These are phyloP conservation scores for Aleurites moluccanus DNA, from an alignment of 441 rosid genomes.

Conservation along the genomic window DNA sequence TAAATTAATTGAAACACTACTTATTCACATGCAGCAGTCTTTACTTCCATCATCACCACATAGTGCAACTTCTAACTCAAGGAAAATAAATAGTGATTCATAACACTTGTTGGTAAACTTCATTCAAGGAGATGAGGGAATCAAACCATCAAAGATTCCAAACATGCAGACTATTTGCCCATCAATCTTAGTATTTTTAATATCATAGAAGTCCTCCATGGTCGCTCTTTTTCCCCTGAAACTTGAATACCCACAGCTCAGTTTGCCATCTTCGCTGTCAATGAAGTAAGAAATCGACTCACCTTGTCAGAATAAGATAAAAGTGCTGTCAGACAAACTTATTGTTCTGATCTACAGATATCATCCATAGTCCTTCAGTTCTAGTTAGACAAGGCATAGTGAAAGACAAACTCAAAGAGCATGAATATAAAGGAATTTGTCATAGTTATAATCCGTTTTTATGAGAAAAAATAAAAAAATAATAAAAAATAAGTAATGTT, in stretches of 20 bases:
- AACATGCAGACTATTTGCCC: constrained; percentile 85
- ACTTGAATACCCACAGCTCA: constrained; percentile 96
- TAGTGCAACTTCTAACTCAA: background rate
- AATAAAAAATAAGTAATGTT: background rate
- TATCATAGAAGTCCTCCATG: constrained; percentile 93
- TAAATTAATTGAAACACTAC: constrained; percentile 17
- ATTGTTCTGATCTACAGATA: background rate
- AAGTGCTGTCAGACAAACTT: background rate
- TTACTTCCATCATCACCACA: constrained; percentile 13
- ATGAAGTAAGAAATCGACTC: constrained; percentile 19
- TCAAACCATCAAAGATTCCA: constrained; percentile 95
- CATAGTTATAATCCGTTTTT: background rate
- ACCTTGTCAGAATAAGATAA: background rate
- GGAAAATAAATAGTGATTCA: background rate
- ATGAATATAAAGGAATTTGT: background rate
- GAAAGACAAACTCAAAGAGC: background rate
- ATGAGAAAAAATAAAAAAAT: too few relatives aligned
- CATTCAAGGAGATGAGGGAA: constrained; percentile 16
- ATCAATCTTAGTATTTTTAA: constrained; percentile 66
- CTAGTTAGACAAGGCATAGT: background rate
- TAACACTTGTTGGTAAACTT: background rate
- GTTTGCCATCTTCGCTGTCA: constrained; percentile 79
- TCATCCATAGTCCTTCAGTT: background rate
- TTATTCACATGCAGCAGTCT: background rate
- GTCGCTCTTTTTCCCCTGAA: constrained; percentile 95